A percentile compares a stretch with the other conserved stretches of the same genome.
Evolutionary conservation across 2,329 filamentous ascomycete species (phyloP).

Genomic region (Aspergillus proliferans): DNA sequence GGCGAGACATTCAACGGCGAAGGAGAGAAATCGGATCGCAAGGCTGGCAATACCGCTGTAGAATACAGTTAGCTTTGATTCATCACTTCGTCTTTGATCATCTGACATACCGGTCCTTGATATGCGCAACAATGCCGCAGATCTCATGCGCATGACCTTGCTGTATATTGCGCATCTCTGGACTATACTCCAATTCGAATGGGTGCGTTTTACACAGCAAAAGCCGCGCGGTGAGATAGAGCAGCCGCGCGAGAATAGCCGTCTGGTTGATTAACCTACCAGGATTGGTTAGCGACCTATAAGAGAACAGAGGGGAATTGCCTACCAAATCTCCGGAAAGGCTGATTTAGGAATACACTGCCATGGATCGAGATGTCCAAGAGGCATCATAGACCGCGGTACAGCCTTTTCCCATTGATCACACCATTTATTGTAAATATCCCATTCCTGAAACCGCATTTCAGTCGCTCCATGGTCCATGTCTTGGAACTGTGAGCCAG

Average conservation of each 20-base stretch:
- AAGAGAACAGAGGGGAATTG: slow-evolving; percentile 7
- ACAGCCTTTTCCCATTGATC: slow-evolving; percentile 74
- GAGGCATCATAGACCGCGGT: slow-evolving; percentile 79
- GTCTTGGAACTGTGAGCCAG: slow-evolving; percentile 56
- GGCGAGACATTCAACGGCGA: slow-evolving; percentile 67
- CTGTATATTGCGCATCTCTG: slow-evolving; percentile 65
- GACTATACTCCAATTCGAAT: slow-evolving; percentile 50
- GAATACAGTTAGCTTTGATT: not conserved
- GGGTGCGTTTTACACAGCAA: slow-evolving; percentile 77
- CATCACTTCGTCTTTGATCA: not conserved
- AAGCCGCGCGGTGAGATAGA: slow-evolving; percentile 83
- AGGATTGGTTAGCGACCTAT: slow-evolving; percentile 3
- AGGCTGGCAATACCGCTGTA: slow-evolving; percentile 65
- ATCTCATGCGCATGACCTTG: slow-evolving; percentile 74
- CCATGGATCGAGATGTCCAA: slow-evolving; percentile 66
- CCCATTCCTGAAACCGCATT: slow-evolving; percentile 68
- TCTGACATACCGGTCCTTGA: slow-evolving; percentile 58
- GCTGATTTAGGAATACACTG: slow-evolving; percentile 63
- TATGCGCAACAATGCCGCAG: slow-evolving; percentile 82
- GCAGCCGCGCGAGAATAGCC: slow-evolving; percentile 76
- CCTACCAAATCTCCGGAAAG: slow-evolving; percentile 82
- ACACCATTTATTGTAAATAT: slow-evolving; percentile 69
- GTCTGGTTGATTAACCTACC: slow-evolving; percentile 64
- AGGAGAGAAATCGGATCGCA: slow-evolving; percentile 69
- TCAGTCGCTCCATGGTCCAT: slow-evolving; percentile 54